phyloP scores from a whole-genome alignment of 371 early-diverging fungal species.

The Apophysomyces sp. region DNA sequence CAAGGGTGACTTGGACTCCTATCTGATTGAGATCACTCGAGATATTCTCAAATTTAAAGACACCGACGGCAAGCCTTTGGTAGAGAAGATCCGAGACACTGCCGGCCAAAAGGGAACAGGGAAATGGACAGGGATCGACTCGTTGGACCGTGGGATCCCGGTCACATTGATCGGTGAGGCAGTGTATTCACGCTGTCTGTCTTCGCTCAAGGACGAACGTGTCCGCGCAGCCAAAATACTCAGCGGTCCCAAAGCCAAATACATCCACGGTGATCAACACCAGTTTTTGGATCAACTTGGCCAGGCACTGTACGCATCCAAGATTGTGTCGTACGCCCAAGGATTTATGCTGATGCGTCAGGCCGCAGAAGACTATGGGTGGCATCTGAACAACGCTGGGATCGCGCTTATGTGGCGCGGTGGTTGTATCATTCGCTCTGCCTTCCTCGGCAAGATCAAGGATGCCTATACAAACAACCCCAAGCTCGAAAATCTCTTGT shows the following conservation, averaged over 20 bases:
- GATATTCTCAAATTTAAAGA: constrained; percentile 94
- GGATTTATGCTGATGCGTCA: constrained; percentile 99
- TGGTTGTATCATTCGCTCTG: constrained; percentile 98
- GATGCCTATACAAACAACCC: constrained; percentile 88
- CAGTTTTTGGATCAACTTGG: constrained; percentile 85
- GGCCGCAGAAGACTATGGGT: constrained; percentile 88
- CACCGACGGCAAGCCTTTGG: constrained; percentile 80
- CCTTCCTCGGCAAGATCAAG: constrained; percentile 95
- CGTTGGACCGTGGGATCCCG: constrained; percentile 93
- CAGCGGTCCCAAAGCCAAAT: constrained; percentile 65
- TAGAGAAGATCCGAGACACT: constrained; percentile 95
- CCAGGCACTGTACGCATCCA: constrained; percentile 94
- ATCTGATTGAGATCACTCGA: constrained; percentile 95
- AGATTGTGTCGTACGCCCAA: constrained; percentile 98
- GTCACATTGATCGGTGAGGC: constrained; percentile 98
- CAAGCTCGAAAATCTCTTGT: constrained; percentile 82
- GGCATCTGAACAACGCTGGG: constrained; percentile 95
- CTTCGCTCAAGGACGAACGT: constrained; percentile 94
- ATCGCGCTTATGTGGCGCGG: constrained; percentile 99
- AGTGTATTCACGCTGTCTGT: constrained; percentile 96
- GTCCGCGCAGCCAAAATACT: constrained; percentile 86
- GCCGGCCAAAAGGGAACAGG: constrained; percentile 99
- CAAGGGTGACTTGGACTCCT: constrained; percentile 94
- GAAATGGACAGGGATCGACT: constrained; percentile 96
- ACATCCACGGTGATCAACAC: constrained; percentile 76